Base-by-base conservation (phyloP, 805 yeast genomes). In the Hemisphaericaspora nanyangensis region DNA sequence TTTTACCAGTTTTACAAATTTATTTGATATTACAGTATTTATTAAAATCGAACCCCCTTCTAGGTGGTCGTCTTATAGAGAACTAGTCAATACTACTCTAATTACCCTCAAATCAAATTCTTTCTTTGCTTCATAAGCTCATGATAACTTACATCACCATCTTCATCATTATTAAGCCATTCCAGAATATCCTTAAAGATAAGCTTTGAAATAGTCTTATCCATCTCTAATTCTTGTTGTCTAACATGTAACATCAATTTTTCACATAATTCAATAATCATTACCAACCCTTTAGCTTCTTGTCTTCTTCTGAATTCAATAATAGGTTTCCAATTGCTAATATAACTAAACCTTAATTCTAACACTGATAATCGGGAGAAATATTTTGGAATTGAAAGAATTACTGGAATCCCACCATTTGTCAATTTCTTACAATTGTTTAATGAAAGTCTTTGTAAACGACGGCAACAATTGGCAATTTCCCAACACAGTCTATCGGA, bases 401-500 rank as follows among this genome's bases (percentile, higher is more conserved):
- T 50, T 1, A 68, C 58, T 3, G 87, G 86, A 4, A 84, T 52
- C 3, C 82, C 74, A 37, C 70, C 71, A 52, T 84, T 71, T 13
- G 85, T 74, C 26, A 85, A 54, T 17, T 58, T 52, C 22, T 70
- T 65, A 56, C 97, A 89, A 50, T 80, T 79, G 58, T 89, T 89
- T 37, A 89, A 56, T 6, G 95, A 83, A 16, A 89, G 63, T 37
- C 96, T 68, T 49, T 77, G 79, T 3, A 90, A 51, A 1, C 55
- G 50, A 17, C 80, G 79, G 40, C 68, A 56, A 37, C 68, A 56
- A 13, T 74, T 58, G 0, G 89, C 88, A 25, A 90, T 61, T 51
- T 84, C 90, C 95, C 95, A 87, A 12, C 90, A 65, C 4, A 85
- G 71, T 31, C 78, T 70, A 62, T 90, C 96, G 6, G 85, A 77